phyloP scores from a whole-genome alignment of 352 stramenopile species.

The Phytophthora megakarya region DNA sequence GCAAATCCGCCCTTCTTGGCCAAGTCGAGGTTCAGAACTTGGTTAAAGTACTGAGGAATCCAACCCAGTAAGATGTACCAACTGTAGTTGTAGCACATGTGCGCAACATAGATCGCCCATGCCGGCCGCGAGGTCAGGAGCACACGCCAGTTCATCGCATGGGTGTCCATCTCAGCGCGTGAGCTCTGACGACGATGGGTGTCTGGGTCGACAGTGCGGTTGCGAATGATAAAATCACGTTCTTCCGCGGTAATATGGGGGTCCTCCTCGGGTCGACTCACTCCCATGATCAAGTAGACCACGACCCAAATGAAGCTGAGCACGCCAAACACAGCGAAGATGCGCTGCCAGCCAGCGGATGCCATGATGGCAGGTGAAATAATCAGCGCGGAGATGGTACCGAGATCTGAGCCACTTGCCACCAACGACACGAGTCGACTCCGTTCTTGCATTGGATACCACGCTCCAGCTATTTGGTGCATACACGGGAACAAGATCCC shows the following conservation, averaged over 20 bases:
- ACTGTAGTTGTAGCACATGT: conserved; percentile 90
- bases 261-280: conserved; percentile 72
- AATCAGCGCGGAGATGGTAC: conserved; percentile 80
- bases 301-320: conserved; percentile 81
- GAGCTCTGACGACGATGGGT: conserved; percentile 49
- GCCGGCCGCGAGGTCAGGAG: conserved; percentile 68
- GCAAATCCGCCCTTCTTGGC: conserved; percentile 66
- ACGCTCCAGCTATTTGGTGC: conserved; percentile 85
- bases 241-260: conserved; percentile 62
- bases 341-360: conserved; percentile 63
- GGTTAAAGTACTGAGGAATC: conserved; percentile 89
- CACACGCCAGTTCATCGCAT: conserved; percentile 69
- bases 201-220: conserved; percentile 55
- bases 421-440: conserved; percentile 82
- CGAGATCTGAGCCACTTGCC: conserved; percentile 79
- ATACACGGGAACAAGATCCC: conserved; percentile 90
- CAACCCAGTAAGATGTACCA: conserved; percentile 89
- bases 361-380: conserved; percentile 77
- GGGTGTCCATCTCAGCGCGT: conserved; percentile 43
- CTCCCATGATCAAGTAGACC: conserved; percentile 59
- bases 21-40: conserved; percentile 79
- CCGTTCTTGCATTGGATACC: conserved; percentile 83
- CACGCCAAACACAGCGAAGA: conserved; percentile 79
- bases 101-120: conserved; percentile 86
- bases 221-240: conserved; percentile 66